These are phyloP conservation scores for Starmerella kuoi DNA, from an alignment of 805 yeast genomes.

Conservation along the genomic window DNA sequence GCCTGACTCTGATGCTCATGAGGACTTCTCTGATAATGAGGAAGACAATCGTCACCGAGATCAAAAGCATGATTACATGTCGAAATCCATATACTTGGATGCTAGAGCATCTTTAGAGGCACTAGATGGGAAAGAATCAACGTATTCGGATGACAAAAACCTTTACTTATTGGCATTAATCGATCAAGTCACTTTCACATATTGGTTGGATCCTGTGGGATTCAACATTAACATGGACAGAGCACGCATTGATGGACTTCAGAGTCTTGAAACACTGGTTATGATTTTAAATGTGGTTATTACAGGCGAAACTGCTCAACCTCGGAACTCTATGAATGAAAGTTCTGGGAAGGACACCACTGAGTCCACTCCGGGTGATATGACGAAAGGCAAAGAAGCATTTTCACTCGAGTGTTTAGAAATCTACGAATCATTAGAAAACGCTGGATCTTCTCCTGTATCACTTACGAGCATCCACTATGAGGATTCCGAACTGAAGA, in stretches of 20 bases:
- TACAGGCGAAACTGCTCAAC: conserved; percentile 1
- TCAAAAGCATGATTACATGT: conserved; percentile 3
- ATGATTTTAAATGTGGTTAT: conserved; percentile 7
- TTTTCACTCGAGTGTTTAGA: conserved; percentile 7
- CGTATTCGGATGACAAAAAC: neutral
- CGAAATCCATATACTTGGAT: conserved; percentile 3
- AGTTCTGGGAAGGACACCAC: too few species aligned
- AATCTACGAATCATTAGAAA: conserved; percentile 9
- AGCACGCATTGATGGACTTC: conserved; percentile 9
- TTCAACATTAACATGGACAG: conserved; percentile 4
- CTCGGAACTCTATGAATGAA: too few species aligned
- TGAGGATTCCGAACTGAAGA: neutral
- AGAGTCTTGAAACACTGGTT: conserved; percentile 5
- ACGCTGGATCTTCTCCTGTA: neutral
- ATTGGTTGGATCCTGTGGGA: conserved; percentile 5
- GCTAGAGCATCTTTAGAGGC: neutral
- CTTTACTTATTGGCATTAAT: conserved; percentile 6
- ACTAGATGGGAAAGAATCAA: neutral
- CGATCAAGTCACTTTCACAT: conserved; percentile 7
- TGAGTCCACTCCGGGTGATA: too few species aligned
- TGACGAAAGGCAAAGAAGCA: too few species aligned
- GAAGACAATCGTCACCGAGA: too few species aligned
- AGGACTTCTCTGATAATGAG: neutral
- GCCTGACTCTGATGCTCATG: neutral
- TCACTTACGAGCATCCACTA: neutral